A percentile compares a stretch with the other conserved stretches of the same genome.
phyloP scores from a whole-genome alignment of 169 alveolate species.

The Fabrea salina region DNA sequence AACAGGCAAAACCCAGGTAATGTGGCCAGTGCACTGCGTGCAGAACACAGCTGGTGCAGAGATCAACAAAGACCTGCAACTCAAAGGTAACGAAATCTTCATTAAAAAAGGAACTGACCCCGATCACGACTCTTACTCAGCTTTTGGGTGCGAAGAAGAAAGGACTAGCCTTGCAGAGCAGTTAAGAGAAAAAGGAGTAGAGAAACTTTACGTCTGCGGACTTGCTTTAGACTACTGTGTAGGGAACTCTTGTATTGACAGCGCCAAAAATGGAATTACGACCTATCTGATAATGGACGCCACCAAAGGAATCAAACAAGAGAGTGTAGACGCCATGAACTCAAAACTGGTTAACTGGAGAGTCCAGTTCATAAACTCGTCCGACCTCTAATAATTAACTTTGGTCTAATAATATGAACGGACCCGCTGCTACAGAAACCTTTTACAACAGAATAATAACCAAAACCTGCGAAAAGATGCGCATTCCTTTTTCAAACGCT shows the following conservation, averaged over 20 bases:
- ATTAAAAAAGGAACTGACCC: conserved; percentile 52
- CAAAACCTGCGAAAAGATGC: no score
- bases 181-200: conserved; percentile 30
- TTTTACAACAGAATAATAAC: no score
- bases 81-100: conserved; percentile 35
- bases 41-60: conserved; percentile 64
- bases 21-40: conserved; percentile 79
- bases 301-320: conserved; percentile 45
- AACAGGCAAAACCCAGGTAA: conserved; percentile 38
- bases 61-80: conserved; percentile 47
- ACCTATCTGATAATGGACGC: conserved; percentile 57
- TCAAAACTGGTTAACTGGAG: conserved; percentile 29
- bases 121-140: conserved; percentile 61
- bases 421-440: no score
- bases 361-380: not conserved
- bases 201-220: conserved; percentile 53
- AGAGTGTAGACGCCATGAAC: conserved; percentile 35
- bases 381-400: not conserved
- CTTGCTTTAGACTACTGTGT: conserved; percentile 80
- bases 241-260: conserved; percentile 66
- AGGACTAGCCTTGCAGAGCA: conserved; percentile 40
- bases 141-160: conserved; percentile 64
- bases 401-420: no score
- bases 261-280: conserved; percentile 60
- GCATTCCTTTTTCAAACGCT: no score